Evolutionary conservation across 2,329 filamentous ascomycete genomes (phyloP), one percentile per base, ranked within the genome.

Genomic region (Neonectria sp.): DNA sequence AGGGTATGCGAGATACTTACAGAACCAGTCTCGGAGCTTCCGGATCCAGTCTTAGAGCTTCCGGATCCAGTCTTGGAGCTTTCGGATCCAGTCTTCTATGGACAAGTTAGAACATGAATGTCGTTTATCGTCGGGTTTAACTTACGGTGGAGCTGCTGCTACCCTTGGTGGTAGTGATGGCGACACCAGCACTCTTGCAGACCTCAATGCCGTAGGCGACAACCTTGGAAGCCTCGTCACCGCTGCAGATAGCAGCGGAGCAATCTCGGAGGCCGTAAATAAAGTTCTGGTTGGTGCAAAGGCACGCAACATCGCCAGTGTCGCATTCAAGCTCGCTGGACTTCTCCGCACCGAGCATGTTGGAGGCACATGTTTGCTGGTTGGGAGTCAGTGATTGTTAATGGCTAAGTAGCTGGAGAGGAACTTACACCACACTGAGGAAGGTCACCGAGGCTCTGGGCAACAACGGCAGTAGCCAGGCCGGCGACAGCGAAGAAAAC

Each of bases 361-460:
- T 86, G 75, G 74, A 78, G 69, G 84, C 80, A 72, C 88, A 90
- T 46, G 74, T 79, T 74, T 78, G 80, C 87, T 89, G 63, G n/a
- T n/a, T 65, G 33, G 17, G 11, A 25, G 60, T 75, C 33, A 77
- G 69, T 25, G 25, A 24, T 17, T 58, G 52, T 27, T 5, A 2
- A 3, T 49, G 25, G 24, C 6, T 37, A 49, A 35, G n/a, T 12
- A 35, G 27, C 21, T 11, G 3, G 21, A 25, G 43, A 29, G 11
- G 7, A 56, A 69, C 87, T 83, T 86, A 90, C 88, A 78, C 83
- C 87, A 73, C 88, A 90, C 21, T 76, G 64, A 37, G 86, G 82
- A 57, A 89, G 84, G 62, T 79, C 77, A 64, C 77, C 60, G 53
- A 80, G 58, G 68, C 80, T 75, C 76, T 87, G 85, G 46, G 82